phyloP scores from a whole-genome alignment of 2,329 filamentous ascomycete species.

The Hymenoscyphus infarciens region DNA sequence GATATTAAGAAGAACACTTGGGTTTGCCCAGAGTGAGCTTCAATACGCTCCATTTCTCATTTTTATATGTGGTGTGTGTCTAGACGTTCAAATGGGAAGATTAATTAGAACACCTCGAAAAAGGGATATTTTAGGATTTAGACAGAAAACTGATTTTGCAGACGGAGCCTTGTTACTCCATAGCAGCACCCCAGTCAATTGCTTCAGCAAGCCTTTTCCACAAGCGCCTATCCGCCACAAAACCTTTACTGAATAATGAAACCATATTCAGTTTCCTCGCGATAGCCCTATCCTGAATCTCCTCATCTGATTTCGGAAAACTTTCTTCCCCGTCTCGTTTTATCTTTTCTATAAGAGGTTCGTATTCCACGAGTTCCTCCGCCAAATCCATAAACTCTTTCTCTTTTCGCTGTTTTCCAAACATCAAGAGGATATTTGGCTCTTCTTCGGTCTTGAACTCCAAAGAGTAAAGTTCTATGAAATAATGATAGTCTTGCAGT shows the following conservation, averaged over 20 bases:
- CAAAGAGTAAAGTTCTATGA: conserved; percentile 18
- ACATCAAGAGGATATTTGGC: conserved; percentile 16
- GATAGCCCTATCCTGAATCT: conserved; percentile 14
- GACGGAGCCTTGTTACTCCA: too few relatives aligned
- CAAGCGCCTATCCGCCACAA: conserved; percentile 23
- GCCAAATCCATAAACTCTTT: conserved; percentile 18
- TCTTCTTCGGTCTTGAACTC: conserved; percentile 16
- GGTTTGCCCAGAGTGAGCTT: not conserved
- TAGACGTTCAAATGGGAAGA: too few relatives aligned
- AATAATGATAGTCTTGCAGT: conserved; percentile 22
- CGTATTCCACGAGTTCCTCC: conserved; percentile 15
- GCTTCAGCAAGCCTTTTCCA: conserved; percentile 14
- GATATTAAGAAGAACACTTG: not conserved
- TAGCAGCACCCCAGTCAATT: not conserved
- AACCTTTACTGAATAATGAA: conserved; percentile 15
- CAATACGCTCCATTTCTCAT: not conserved
- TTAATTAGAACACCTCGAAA: too few relatives aligned
- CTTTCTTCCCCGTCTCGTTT: conserved; percentile 19
- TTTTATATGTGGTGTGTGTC: too few relatives aligned
- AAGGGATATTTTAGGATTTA: too few relatives aligned
- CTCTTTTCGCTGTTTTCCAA: conserved; percentile 14
- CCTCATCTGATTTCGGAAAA: conserved; percentile 13
- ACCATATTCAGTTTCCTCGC: conserved; percentile 20
- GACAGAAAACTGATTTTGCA: too few relatives aligned
- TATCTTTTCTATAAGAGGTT: conserved; percentile 14